Conservation (phyloP, 2,329 filamentous ascomycete species). For the Pezicula carpinea region DNA sequence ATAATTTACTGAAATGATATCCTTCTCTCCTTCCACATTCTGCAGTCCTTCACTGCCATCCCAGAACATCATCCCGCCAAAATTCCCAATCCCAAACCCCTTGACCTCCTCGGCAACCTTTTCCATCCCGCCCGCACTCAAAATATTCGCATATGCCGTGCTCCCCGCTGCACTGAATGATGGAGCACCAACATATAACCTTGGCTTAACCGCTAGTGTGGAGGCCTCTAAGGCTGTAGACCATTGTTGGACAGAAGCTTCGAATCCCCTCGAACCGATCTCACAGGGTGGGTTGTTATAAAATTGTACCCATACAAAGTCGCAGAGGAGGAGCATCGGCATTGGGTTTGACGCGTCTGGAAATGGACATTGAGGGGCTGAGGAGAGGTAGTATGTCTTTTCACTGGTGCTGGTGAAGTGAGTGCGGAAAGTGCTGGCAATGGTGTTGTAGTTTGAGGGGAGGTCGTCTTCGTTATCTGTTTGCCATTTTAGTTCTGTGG, state of each 20-base stretch:
- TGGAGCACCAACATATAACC: conserved; percentile 32
- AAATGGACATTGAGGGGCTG: conserved; percentile 35
- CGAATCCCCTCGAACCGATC: conserved; percentile 24
- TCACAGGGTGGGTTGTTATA: conserved; percentile 36
- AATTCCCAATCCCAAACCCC: conserved; percentile 23
- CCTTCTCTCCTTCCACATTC: conserved; percentile 24
- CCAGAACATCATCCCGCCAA: conserved; percentile 38
- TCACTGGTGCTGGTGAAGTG: conserved; percentile 10
- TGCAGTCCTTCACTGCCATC: conserved; percentile 24
- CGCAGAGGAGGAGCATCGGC: conserved; percentile 28
- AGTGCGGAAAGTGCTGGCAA: conserved; percentile 28
- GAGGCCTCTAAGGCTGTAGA: conserved; percentile 19
- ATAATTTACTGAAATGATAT: conserved; percentile 14
- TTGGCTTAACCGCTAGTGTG: conserved; percentile 15
- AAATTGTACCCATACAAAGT: conserved; percentile 37
- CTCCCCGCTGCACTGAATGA: conserved; percentile 24
- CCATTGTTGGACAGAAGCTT: conserved; percentile 28
- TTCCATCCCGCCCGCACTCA: conserved; percentile 20
- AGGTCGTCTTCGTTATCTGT: conserved; percentile 31
- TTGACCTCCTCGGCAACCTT: conserved; percentile 27
- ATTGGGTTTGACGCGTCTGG: conserved; percentile 32
- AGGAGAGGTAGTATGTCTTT: conserved; percentile 32
- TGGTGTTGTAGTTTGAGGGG: conserved; percentile 22
- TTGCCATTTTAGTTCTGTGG: not conserved
- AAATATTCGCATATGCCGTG: conserved; percentile 28